Conservation (phyloP, 306 rosid genomes). For the Potentilla sterilis region DNA sequence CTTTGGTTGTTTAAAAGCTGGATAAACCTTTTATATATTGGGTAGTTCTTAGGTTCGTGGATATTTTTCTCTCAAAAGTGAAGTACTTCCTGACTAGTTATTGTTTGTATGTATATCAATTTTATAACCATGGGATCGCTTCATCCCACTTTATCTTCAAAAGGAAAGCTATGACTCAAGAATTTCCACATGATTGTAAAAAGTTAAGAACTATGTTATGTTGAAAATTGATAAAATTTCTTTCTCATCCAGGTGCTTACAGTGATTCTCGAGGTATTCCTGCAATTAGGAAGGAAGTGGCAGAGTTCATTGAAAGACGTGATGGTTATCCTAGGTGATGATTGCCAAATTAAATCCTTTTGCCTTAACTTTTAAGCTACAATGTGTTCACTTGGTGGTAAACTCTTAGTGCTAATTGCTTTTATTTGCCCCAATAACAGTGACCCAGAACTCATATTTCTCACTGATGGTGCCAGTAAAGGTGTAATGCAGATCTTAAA, state of each 20-base stretch:
- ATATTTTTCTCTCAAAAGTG: not conserved
- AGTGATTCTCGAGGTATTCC: constrained; percentile 97
- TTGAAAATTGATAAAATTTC: not conserved
- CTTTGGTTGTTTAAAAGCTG: not conserved
- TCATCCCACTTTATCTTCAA: not conserved
- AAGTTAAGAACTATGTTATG: no score
- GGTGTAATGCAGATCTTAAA: constrained; percentile 97
- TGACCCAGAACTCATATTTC: constrained; percentile 90
- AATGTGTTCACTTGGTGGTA: constrained; percentile 10
- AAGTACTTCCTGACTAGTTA: not conserved
- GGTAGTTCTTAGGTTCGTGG: not conserved
- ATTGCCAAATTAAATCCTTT: constrained; percentile 3
- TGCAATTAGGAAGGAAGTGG: constrained; percentile 88
- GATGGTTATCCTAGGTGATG: constrained; percentile 95
- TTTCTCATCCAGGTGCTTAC: constrained; percentile 67
- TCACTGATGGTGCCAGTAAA: constrained; percentile 99
- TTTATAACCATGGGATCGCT: not conserved
- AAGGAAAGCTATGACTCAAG: not conserved
- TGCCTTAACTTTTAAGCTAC: constrained; percentile 17
- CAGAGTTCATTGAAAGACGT: constrained; percentile 86
- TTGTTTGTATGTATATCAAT: not conserved
- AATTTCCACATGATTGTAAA: not conserved
- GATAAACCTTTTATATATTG: not conserved
- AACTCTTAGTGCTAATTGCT: constrained; percentile 19
- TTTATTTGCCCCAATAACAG: constrained; percentile 50